phyloP scores from a whole-genome alignment of 2,329 filamentous ascomycete species.

The Xylaria polymorpha region DNA sequence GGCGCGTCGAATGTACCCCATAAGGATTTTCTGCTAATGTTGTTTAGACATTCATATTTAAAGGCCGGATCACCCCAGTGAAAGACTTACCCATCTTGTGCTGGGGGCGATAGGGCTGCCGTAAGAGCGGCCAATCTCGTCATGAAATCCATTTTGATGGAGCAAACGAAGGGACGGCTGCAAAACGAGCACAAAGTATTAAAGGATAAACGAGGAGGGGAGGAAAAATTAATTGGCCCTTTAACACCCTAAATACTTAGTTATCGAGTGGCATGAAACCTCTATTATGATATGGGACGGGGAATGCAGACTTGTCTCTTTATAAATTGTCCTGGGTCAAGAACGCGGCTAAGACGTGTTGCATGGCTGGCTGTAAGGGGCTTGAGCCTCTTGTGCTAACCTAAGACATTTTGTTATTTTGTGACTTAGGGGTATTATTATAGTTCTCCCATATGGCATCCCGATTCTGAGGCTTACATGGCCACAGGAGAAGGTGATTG shows the following conservation, averaged over 20 bases:
- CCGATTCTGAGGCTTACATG: neutral
- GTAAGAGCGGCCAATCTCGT: conserved; percentile 38
- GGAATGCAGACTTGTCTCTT: conserved; percentile 4
- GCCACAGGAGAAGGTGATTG: neutral
- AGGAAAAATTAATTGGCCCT: conserved; percentile 28
- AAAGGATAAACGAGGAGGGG: neutral
- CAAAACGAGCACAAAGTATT: conserved; percentile 31
- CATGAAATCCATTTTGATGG: conserved; percentile 45
- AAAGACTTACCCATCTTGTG: conserved; percentile 47
- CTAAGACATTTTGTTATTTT: conserved; percentile 30
- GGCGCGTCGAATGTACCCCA: conserved; percentile 52
- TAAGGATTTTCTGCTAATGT: conserved; percentile 43
- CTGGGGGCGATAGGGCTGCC: conserved; percentile 41
- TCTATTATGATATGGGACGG: neutral
- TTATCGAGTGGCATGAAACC: conserved; percentile 21
- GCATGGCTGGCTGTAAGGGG: conserved; percentile 14
- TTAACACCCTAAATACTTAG: conserved; percentile 25
- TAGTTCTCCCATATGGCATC: neutral
- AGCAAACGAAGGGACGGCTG: conserved; percentile 45
- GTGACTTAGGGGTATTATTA: conserved; percentile 19
- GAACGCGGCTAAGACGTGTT: neutral
- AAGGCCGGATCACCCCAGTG: neutral
- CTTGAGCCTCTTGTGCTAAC: conserved; percentile 8
- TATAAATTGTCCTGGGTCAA: neutral
- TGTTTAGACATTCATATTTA: conserved; percentile 5